Evolutionary conservation across 2,329 filamentous ascomycete genomes (phyloP).

Genomic region (Penicillium verrucosum): DNA sequence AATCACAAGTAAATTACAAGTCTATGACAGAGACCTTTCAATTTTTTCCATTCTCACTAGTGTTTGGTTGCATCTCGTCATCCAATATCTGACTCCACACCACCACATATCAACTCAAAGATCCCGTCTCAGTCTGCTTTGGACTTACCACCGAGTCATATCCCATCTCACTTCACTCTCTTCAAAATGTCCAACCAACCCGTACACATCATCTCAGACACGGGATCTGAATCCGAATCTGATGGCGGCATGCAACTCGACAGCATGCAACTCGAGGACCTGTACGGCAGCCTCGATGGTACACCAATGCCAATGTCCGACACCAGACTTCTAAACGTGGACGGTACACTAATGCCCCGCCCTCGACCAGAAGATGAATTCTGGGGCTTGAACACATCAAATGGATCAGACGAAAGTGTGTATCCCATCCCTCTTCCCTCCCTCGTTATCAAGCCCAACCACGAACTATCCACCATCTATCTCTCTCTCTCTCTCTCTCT

Average conservation of each 20-base stretch:
- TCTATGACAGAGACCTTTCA: neutral
- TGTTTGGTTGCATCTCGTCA: neutral
- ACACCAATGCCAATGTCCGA: neutral
- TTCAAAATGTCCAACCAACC: conserved; percentile 12
- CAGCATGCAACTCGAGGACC: neutral
- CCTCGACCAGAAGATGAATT: neutral
- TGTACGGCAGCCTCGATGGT: neutral
- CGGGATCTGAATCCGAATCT: conserved; percentile 18
- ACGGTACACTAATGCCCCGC: neutral
- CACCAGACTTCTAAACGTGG: neutral
- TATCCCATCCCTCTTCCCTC: neutral
- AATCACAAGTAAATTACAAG: neutral
- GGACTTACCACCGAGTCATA: neutral
- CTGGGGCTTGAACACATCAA: neutral
- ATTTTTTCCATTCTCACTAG: neutral
- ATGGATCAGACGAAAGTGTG: neutral
- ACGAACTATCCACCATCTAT: too few relatives aligned
- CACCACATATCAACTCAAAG: neutral
- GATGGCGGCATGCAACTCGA: conserved; percentile 29
- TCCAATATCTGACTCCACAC: neutral
- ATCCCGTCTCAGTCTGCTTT: neutral
- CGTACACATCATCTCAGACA: conserved; percentile 16
- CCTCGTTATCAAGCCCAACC: neutral
- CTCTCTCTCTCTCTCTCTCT: too few relatives aligned
- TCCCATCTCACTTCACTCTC: too few relatives aligned